Evolutionary conservation across 1,284 basidiomycete species (phyloP).

Genomic region (Ustanciosporium gigantosporum): DNA sequence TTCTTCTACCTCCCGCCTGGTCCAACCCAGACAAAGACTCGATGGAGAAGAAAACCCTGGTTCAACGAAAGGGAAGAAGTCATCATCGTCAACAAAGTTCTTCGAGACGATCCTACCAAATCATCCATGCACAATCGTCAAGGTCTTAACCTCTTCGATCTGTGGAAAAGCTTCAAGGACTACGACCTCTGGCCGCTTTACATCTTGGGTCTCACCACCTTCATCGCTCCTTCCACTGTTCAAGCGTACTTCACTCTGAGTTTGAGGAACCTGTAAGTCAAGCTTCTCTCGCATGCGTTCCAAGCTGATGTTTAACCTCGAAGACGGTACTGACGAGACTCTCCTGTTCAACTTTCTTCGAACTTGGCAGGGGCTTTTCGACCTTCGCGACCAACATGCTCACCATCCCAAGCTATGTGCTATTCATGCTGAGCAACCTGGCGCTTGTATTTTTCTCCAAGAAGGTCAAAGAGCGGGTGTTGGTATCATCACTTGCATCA

Average conservation of each 20-base stretch:
- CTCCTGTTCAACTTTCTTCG: no score
- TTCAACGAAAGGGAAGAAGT: slow-evolving; percentile 67
- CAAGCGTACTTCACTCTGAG: slow-evolving; percentile 27
- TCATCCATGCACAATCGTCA: slow-evolving; percentile 76
- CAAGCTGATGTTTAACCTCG: no score
- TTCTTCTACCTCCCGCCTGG: slow-evolving; percentile 30
- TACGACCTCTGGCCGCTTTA: slow-evolving; percentile 75
- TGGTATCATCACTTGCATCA: slow-evolving; percentile 4
- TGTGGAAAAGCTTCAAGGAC: slow-evolving; percentile 61
- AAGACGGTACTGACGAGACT: no score
- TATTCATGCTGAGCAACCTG: slow-evolving; percentile 36
- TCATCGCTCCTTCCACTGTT: slow-evolving; percentile 20
- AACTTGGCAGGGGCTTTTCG: slow-evolving; percentile 37
- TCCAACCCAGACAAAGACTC: slow-evolving; percentile 20
- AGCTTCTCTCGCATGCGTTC: no score
- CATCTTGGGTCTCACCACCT: slow-evolving; percentile 63
- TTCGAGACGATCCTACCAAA: slow-evolving; percentile 73
- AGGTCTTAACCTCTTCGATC: slow-evolving; percentile 63
- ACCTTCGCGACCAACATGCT: slow-evolving; percentile 45
- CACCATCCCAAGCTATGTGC: slow-evolving; percentile 36
- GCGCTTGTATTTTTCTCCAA: slow-evolving; percentile 20
- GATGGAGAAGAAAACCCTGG: slow-evolving; percentile 65
- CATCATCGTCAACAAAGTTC: slow-evolving; percentile 68
- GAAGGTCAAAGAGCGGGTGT: slow-evolving; percentile 14
- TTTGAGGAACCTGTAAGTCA: slow-evolving; percentile 36